These are phyloP conservation scores for Backusella parvicylindrica DNA, from an alignment of 192 early-diverging fungal genomes.

Conservation along the genomic window DNA sequence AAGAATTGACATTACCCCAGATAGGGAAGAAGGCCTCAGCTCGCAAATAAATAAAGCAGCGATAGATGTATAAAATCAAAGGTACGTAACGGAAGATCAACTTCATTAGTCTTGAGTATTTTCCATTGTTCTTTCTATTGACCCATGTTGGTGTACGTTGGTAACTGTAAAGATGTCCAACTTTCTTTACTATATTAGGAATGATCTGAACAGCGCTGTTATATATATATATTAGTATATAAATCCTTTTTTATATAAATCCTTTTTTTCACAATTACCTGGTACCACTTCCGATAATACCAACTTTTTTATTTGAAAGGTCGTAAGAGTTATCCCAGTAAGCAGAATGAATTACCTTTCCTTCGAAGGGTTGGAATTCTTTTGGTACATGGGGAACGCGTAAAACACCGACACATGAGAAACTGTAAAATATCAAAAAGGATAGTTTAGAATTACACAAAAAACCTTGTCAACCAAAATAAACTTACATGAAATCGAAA, in stretches of 20 bases:
- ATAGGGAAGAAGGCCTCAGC: neutral
- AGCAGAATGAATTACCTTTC: constrained; percentile 49
- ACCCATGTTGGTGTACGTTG: constrained; percentile 52
- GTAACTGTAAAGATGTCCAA: constrained; percentile 38
- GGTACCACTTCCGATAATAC: constrained; percentile 46
- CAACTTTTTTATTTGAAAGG: constrained; percentile 42
- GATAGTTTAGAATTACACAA: neutral
- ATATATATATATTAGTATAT: neutral
- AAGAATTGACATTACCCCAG: neutral
- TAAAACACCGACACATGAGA: constrained; percentile 48
- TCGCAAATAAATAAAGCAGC: neutral
- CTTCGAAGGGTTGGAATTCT: constrained; percentile 48
- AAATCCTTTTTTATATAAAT: neutral
- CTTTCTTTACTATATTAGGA: constrained; percentile 42
- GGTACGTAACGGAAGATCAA: constrained; percentile 41
- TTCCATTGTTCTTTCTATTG: constrained; percentile 29
- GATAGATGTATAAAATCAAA: constrained; percentile 29
- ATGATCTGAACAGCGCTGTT: constrained; percentile 46
- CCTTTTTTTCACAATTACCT: constrained; percentile 26
- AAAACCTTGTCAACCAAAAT: neutral
- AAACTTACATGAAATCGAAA: constrained; percentile 27
- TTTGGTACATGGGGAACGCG: constrained; percentile 45
- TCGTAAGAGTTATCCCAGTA: constrained; percentile 45
- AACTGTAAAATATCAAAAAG: constrained; percentile 20
- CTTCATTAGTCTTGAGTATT: constrained; percentile 32